Evolutionary conservation across 345 rosid genomes (phyloP).

Genomic region (Anastatica hierochuntica): DNA sequence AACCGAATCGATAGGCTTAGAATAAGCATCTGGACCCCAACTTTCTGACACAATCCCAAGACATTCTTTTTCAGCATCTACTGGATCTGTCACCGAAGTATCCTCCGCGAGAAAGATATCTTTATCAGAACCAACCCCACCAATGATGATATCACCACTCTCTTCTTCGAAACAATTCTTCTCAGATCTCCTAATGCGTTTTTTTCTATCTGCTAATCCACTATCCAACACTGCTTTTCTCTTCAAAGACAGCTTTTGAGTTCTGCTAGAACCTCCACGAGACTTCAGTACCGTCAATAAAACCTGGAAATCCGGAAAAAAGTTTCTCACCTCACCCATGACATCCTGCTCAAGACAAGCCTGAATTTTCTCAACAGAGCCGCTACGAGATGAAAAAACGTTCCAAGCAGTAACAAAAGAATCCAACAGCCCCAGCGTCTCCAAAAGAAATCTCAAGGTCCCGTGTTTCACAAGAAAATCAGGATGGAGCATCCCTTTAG

Average conservation of each 20-base stretch:
- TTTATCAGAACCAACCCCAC: conserved; percentile 40
- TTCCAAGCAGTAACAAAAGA: conserved; percentile 42
- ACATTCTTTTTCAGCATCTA: conserved; percentile 36
- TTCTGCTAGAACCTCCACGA: conserved; percentile 27
- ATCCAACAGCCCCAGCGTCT: conserved; percentile 62
- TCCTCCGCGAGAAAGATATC: conserved; percentile 26
- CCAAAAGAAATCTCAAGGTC: conserved; percentile 71
- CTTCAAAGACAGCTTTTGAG: conserved; percentile 29
- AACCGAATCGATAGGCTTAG: conserved; percentile 22
- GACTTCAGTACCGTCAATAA: conserved; percentile 53
- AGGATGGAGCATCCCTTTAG: conserved; percentile 80
- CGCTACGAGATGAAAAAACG: conserved; percentile 16
- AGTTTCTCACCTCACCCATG: conserved; percentile 52
- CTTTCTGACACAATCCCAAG: conserved; percentile 41
- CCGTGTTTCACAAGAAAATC: conserved; percentile 77
- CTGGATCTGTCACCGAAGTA: too few species aligned
- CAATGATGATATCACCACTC: conserved; percentile 48
- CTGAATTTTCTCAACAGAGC: conserved; percentile 33
- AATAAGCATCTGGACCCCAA: conserved; percentile 48
- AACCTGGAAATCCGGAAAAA: conserved; percentile 80
- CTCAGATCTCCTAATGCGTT: conserved; percentile 39
- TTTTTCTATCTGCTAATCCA: conserved; percentile 13
- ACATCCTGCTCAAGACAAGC: conserved; percentile 46
- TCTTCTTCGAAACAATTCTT: conserved; percentile 26
- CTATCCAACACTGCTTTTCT: conserved; percentile 36